Base-by-base conservation (phyloP, 177 flowering plant species). In the Vitis hybrid region DNA sequence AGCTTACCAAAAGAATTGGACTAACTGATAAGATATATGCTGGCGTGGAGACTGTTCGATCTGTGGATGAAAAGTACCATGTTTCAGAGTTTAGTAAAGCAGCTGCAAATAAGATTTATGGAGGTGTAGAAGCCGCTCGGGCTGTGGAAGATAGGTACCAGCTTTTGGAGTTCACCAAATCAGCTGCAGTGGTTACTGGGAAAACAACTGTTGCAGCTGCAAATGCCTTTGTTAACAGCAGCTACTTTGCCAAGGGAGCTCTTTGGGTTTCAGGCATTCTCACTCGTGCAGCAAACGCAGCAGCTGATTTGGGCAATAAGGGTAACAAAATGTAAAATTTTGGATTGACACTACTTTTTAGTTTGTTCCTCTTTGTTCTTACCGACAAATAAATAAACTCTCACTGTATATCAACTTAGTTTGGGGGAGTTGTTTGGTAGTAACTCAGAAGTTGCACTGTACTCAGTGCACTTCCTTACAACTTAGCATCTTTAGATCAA, bases 241-340 rank as follows among this genome's bases (percentile, higher is more conserved):
- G 86, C 78, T 92, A 88, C 79, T 90, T 94, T 71, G 78, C 96
- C 1, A 80, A 82, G 58, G 97, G 98, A 23, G 94, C 97, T 56
- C 84, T 91, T 65, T 91, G 91, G 94, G 81, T 92, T 64, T 92
- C 97, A 0, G 88, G 73, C 52, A 82, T 81, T 71, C 81, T 92
- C 49, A 70, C 56, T 45, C 84, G 75, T 49, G 97, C 97, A 11
- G 81, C 94, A 6, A 85, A 92, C 70, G 93, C 78, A 59, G 89
- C 97, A 48, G 91, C 90, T 54, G 89, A 94, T 70, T 60, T 92
- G 74, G 97, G 87, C 62, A 79, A 14, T 65, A 82, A 62, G 61
- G 81, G 68, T 55, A 71, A 18, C 30, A 76, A 76, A 62, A 52
- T 14, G 57, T 61, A 34, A 13, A 13, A 57, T 50, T 64, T 58